Evolutionary conservation across 2,329 filamentous ascomycete species (phyloP).

Genomic region (Calonectria pseudoturangicola): DNA sequence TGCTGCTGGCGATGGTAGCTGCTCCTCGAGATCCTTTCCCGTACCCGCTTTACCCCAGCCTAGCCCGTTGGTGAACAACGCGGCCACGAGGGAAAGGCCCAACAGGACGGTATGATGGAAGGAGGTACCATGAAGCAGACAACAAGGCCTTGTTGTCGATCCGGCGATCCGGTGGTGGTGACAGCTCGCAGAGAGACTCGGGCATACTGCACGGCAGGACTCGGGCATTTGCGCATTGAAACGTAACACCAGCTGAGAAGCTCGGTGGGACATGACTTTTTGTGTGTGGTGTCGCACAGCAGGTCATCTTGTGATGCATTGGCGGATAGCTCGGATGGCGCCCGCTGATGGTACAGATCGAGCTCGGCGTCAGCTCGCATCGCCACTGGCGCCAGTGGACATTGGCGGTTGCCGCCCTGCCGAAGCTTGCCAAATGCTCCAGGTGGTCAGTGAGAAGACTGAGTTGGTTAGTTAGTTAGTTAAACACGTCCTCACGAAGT

Average conservation of each 20-base stretch:
- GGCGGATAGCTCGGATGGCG: constrained; percentile 8
- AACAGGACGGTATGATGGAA: neutral
- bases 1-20: constrained; percentile 10
- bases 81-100: neutral
- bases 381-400: neutral
- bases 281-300: neutral
- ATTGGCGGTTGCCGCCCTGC: constrained; percentile 19
- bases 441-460: neutral
- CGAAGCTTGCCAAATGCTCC: neutral
- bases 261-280: neutral
- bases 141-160: constrained; percentile 16
- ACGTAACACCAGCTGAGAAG: constrained; percentile 8
- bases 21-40: constrained; percentile 14
- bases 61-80: constrained; percentile 13
- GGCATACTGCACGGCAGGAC: constrained; percentile 4
- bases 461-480: too few relatives aligned
- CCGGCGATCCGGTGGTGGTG: constrained; percentile 18
- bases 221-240: constrained; percentile 1
- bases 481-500: constrained; percentile 18
- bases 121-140: constrained; percentile 6
- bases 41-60: constrained; percentile 22
- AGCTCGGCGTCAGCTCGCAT: constrained; percentile 4
- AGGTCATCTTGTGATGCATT: constrained; percentile 3
- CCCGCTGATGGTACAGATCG: constrained; percentile 13
- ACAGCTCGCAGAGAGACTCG: constrained; percentile 14